Evolutionary conservation across 1,284 basidiomycete genomes (phyloP).

Genomic region (Trichosporon sp.): DNA sequence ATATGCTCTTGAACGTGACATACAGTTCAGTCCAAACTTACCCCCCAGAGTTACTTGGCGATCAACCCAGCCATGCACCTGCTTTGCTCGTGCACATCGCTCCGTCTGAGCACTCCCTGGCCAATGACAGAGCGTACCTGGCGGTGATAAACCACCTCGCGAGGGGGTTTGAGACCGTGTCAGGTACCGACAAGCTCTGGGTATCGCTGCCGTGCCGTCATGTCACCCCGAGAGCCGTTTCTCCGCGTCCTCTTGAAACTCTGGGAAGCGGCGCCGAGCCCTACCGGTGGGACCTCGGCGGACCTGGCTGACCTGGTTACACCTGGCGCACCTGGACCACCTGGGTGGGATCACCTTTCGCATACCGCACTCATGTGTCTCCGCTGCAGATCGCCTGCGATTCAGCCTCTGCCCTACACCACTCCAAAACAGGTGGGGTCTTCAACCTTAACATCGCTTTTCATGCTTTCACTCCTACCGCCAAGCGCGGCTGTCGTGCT

Average conservation of each 20-base stretch:
- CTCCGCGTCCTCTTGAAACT: slow-evolving; percentile 3
- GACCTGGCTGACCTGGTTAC: no score
- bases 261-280: slow-evolving; percentile 10
- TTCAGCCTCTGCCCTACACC: neutral
- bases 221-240: slow-evolving; percentile 3
- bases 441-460: neutral
- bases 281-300: neutral
- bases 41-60: neutral
- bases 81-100: neutral
- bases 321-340: no score
- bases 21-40: slow-evolving; percentile 11
- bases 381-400: neutral
- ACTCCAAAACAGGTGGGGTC: neutral
- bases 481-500: slow-evolving; percentile 9
- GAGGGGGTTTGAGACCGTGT: slow-evolving; percentile 14
- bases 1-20: slow-evolving; percentile 2
- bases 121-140: slow-evolving; percentile 3
- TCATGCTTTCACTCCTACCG: neutral
- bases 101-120: neutral
- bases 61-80: neutral
- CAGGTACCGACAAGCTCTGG: slow-evolving; percentile 4
- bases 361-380: neutral
- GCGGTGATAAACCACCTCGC: slow-evolving; percentile 10
- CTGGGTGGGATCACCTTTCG: neutral
- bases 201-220: slow-evolving; percentile 3